Percentiles rank a stretch among this genome's conserved stretches.
Evolutionary conservation across 2,329 filamentous ascomycete species (phyloP).

Genomic region (Boeremia lycopersici): DNA sequence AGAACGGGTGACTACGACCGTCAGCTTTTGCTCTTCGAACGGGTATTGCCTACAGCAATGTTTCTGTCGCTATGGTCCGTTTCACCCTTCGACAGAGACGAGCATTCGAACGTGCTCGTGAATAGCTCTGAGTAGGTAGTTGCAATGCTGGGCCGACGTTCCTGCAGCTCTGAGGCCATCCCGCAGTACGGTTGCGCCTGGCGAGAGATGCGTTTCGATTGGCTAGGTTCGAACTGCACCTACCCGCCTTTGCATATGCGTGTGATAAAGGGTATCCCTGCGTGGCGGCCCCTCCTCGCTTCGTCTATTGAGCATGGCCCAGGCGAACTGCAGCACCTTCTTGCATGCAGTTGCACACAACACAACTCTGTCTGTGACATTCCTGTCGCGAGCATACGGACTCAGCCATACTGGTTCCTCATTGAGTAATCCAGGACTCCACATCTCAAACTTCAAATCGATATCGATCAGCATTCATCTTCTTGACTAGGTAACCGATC

Average conservation of each 20-base stretch:
- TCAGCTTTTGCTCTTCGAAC: neutral
- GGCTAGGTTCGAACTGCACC: constrained; percentile 39
- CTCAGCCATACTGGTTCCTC: constrained; percentile 1
- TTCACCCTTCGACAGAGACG: neutral
- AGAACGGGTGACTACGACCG: constrained; percentile 27
- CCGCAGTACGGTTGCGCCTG: constrained; percentile 39
- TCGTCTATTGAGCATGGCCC: constrained; percentile 27
- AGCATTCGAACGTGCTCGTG: neutral
- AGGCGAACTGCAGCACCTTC: constrained; percentile 23
- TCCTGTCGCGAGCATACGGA: neutral
- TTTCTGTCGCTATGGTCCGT: neutral
- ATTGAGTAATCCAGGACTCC: neutral
- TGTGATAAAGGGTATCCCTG: constrained; percentile 44
- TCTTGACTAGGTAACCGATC: constrained; percentile 31
- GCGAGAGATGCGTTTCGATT: constrained; percentile 25
- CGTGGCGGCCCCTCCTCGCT: constrained; percentile 23
- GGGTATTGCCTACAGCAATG: neutral
- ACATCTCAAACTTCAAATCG: constrained; percentile 6
- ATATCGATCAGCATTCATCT: constrained; percentile 22
- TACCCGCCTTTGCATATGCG: constrained; percentile 48
- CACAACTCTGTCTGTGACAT: constrained; percentile 14
- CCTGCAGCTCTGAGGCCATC: constrained; percentile 47
- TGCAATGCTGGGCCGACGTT: constrained; percentile 38
- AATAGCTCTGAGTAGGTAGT: constrained; percentile 12
- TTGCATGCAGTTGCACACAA: constrained; percentile 32